A percentile compares a stretch with the other conserved stretches of the same genome.
Conservation (phyloP, 805 yeast genomes). For the Zygosaccharomyces siamensis region DNA sequence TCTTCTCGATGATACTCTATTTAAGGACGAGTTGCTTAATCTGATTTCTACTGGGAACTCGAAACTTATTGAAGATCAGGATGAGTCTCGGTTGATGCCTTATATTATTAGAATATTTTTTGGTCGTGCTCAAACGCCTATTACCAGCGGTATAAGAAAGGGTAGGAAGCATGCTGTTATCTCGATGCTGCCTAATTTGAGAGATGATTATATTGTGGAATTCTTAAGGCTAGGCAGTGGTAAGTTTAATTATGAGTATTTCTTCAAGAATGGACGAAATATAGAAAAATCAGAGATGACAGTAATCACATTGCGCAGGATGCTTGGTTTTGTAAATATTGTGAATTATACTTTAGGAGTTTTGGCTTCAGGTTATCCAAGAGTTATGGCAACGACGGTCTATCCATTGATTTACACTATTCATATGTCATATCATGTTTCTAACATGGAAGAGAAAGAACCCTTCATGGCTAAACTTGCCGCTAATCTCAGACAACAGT, state of each 20-base stretch:
- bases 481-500: conserved; percentile 57
- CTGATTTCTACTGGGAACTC: conserved; percentile 50
- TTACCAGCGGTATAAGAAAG: conserved; percentile 62
- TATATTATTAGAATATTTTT: conserved; percentile 70
- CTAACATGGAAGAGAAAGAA: conserved; percentile 27
- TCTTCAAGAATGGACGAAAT: conserved; percentile 27
- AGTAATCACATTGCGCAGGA: conserved; percentile 41
- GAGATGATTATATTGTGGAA: conserved; percentile 45
- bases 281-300: conserved; percentile 28
- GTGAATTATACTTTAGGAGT: conserved; percentile 30
- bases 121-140: conserved; percentile 76
- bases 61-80: conserved; percentile 54
- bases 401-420: conserved; percentile 55
- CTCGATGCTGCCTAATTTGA: conserved; percentile 54
- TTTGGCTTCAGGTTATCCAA: conserved; percentile 53
- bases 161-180: conserved; percentile 70
- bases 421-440: conserved; percentile 46
- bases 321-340: conserved; percentile 58
- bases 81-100: conserved; percentile 60
- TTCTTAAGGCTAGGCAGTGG: conserved; percentile 62
- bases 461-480: conserved; percentile 42
- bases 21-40: conserved; percentile 76
- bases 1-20: conserved; percentile 73
- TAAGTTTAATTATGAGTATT: conserved; percentile 42
- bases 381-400: conserved; percentile 46